These are phyloP conservation scores for Omphalea diandra DNA, from an alignment of 441 rosid genomes.

Conservation along the genomic window DNA sequence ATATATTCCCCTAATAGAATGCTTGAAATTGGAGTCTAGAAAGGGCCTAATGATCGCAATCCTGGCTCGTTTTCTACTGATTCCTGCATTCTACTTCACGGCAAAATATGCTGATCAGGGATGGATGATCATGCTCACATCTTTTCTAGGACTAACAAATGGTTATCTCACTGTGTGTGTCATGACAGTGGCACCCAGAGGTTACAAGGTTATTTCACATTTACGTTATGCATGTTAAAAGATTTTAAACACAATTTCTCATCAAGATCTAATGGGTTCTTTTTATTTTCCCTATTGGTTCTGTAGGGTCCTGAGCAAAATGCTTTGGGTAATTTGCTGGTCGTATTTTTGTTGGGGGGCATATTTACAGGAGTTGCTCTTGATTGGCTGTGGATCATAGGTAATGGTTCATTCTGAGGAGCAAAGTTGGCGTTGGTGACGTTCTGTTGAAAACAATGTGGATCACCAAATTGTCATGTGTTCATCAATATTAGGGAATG, in stretches of 20 bases:
- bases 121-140: conserved; percentile 77
- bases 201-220: conserved; percentile 58
- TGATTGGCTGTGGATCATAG: conserved; percentile 93
- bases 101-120: conserved; percentile 88
- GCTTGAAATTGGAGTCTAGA: conserved; percentile 66
- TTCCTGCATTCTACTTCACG: conserved; percentile 86
- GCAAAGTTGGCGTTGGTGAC: no score
- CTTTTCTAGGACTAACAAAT: conserved; percentile 68
- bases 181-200: conserved; percentile 73
- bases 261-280: neutral
- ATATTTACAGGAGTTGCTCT: conserved; percentile 65
- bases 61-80: conserved; percentile 53
- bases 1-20: conserved; percentile 52
- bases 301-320: conserved; percentile 87
- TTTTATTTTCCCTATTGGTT: neutral
- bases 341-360: conserved; percentile 58
- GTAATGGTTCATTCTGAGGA: conserved; percentile 48
- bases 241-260: neutral
- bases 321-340: conserved; percentile 83
- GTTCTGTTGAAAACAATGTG: no score
- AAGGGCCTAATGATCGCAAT: conserved; percentile 44
- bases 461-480: no score
- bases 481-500: no score
- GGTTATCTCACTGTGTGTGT: conserved; percentile 90
- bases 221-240: neutral